These are phyloP conservation scores for Phytophthora agathidicida DNA, from an alignment of 352 stramenopile species.

Conservation along the genomic window DNA sequence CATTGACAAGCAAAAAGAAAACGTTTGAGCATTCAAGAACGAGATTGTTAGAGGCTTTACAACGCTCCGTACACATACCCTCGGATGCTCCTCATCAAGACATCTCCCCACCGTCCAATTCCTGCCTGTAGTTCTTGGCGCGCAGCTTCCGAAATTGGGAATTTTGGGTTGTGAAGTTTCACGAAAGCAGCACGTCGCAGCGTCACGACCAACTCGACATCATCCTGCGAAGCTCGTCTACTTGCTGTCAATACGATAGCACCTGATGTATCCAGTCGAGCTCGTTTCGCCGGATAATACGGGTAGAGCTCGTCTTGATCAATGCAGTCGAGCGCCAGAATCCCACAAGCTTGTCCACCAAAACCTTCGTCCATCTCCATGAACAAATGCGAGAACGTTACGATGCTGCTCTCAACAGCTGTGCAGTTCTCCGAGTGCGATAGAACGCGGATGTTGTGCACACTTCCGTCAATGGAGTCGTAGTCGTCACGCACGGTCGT, in stretches of 20 bases:
- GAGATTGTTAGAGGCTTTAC: not conserved
- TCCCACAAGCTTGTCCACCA: conserved; percentile 6
- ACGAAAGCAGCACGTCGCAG: conserved; percentile 30
- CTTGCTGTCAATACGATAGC: conserved; percentile 21
- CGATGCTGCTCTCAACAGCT: conserved; percentile 22
- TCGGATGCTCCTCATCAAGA: conserved; percentile 40
- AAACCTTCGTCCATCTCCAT: conserved; percentile 8
- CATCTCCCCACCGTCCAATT: conserved; percentile 32
- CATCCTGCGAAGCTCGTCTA: not conserved
- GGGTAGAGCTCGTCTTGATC: conserved; percentile 35
- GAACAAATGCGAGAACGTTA: conserved; percentile 26
- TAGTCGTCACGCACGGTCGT: conserved; percentile 43
- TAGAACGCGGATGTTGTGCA: conserved; percentile 27
- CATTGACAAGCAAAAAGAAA: too few species aligned
- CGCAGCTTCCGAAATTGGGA: conserved; percentile 12
- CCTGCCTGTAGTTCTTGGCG: conserved; percentile 27
- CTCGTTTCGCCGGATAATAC: conserved; percentile 16
- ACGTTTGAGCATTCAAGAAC: too few species aligned
- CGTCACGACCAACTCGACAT: conserved; percentile 32
- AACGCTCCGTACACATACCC: conserved; percentile 23
- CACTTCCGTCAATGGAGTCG: conserved; percentile 27
- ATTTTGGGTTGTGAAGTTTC: conserved; percentile 27
- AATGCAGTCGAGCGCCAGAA: conserved; percentile 30
- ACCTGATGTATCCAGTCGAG: conserved; percentile 25
- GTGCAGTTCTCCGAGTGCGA: conserved; percentile 20